Conservation (phyloP, 805 yeast genomes). For the Candida silvatica region DNA sequence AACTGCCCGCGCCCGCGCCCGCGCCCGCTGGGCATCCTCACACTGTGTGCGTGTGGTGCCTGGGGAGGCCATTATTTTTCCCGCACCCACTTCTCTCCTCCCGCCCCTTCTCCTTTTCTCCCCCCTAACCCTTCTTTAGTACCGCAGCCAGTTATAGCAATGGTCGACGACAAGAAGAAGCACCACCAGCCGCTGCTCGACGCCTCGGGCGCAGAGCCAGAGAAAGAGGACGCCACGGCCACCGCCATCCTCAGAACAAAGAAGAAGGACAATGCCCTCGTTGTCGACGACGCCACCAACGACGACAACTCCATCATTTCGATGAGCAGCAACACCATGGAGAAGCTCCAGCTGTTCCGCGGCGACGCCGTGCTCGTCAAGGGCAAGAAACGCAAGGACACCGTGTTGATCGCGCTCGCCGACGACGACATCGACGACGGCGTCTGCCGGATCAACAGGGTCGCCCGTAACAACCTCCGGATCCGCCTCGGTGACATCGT, state of each 20-base stretch:
- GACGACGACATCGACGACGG: constrained; percentile 98
- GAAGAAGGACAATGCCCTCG: constrained; percentile 90
- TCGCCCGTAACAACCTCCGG: constrained; percentile 90
- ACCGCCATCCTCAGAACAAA: constrained; percentile 95
- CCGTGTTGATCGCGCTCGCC: constrained; percentile 89
- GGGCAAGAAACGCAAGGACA: constrained; percentile 97
- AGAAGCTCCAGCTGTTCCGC: constrained; percentile 84
- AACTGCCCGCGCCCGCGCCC: too few relatives aligned
- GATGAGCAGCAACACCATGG: constrained; percentile 93
- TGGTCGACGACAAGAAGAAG: constrained; percentile 14
- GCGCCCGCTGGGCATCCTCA: too few relatives aligned
- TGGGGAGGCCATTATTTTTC: too few relatives aligned
- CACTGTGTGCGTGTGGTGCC: too few relatives aligned
- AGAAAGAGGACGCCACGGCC: constrained; percentile 53
- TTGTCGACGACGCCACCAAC: constrained; percentile 94
- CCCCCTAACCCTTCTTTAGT: neutral
- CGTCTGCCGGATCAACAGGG: constrained; percentile 87
- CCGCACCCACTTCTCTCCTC: too few relatives aligned
- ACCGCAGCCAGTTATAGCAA: neutral
- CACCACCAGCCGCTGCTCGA: constrained; percentile 29
- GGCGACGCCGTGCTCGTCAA: constrained; percentile 97
- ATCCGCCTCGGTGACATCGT: constrained; percentile 91
- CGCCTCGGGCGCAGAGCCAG: constrained; percentile 27
- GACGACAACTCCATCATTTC: constrained; percentile 97
- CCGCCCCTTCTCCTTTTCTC: neutral